Evolutionary conservation across 768 basidiomycete species (phyloP).

Genomic region (Phaffia tasmanica): DNA sequence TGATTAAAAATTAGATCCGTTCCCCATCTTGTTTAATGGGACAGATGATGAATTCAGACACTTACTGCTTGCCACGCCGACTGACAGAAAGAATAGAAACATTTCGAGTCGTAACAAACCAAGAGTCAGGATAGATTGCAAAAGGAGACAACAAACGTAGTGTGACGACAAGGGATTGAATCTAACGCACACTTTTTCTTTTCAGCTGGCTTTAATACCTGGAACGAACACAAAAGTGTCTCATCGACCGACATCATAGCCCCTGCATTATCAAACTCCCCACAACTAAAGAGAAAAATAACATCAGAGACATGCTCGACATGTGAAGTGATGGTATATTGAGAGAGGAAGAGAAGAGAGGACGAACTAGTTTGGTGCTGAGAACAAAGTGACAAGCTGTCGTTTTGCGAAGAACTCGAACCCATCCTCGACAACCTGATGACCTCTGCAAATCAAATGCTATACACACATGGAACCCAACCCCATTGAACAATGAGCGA

Average conservation of each 20-base stretch:
- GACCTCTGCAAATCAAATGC: conserved; percentile 12
- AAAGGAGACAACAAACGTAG: conserved; percentile 31
- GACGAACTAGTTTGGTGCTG: conserved; percentile 28
- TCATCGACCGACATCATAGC: conserved; percentile 99
- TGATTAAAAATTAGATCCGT: too few relatives aligned
- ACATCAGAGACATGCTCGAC: background rate
- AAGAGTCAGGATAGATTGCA: too few relatives aligned
- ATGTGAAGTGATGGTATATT: too few relatives aligned
- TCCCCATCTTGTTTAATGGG: too few relatives aligned
- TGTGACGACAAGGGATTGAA: too few relatives aligned
- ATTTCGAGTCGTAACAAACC: too few relatives aligned
- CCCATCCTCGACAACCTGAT: conserved; percentile 28
- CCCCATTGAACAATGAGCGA: background rate
- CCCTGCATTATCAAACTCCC: conserved; percentile 28
- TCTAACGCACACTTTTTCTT: conserved; percentile 52
- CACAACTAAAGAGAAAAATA: background rate
- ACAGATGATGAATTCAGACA: background rate
- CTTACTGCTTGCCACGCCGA: conserved; percentile 40
- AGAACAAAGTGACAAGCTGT: conserved; percentile 29
- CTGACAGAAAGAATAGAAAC: conserved; percentile 32
- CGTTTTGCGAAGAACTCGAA: conserved; percentile 30
- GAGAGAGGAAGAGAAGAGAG: too few relatives aligned
- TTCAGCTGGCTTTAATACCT: conserved; percentile 98
- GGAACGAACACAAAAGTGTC: conserved; percentile 93
- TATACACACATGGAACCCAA: background rate